Evolutionary conservation across 257 asterid species (phyloP), one percentile per base, ranked within the genome.

Genomic region (Solanum chmielewskii): DNA sequence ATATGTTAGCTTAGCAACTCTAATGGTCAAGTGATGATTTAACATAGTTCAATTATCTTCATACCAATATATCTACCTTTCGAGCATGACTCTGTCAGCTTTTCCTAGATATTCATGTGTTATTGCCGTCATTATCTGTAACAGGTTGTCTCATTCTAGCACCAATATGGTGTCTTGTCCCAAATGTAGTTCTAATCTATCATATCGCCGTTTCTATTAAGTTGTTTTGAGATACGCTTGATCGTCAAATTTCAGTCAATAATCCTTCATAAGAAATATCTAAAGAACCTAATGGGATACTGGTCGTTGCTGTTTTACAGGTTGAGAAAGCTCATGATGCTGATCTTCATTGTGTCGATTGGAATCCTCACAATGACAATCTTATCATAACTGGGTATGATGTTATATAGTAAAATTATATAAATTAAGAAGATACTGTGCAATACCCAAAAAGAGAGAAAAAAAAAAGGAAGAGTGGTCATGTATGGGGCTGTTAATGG

Each of bases 281-380:
- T 18, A 16, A 29, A 29, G 29, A 80, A 49, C 85, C 83, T 80
- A 49, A 27, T 80, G 66, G 80, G 82, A 42, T 70, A 74, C 49
- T 45, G 70, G 69, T 45, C 15, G 45, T 86, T 85, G 80, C 87
- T 83, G 45, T 60, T 87, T 74, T 56, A 86, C 91, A 97, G 99
- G 99, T 97, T 88, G 98, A 93, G 88, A 96, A 96, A 91, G 99
- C 99, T 14, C 98, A 96, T 91, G 90, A 91, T 88, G 97, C 98
- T 83, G 99, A 97, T 94, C 95, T 97, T 93, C 99, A 97, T 87
- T 97, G 99, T 70, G 99, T 97, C 69, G 99, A 97, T 89, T 97
- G 99, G 99, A 97, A 93, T 87, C 93, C 96, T 85, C 99, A 94
- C 68, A 98, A 96, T 89, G 95, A 93, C 89, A 93, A 96, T 89